Evolutionary conservation across 306 rosid species (phyloP).

Genomic region (Acacia acuminata): DNA sequence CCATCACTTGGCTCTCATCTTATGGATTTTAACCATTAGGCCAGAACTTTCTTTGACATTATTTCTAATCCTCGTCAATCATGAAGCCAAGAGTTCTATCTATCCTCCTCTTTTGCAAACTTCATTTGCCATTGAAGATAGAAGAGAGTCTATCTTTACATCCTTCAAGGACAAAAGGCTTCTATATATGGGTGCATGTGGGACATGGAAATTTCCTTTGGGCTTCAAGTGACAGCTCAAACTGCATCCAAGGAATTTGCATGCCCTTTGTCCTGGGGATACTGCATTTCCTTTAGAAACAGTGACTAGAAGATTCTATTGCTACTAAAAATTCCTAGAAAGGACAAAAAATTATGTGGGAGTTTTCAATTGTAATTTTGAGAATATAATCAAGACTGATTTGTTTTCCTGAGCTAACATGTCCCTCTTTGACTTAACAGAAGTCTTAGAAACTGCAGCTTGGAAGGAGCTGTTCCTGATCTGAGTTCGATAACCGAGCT

Average conservation of each 20-base stretch:
- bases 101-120: slow-evolving; percentile 6
- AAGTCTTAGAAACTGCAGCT: slow-evolving; percentile 83
- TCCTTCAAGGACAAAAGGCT: slow-evolving; percentile 7
- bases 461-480: slow-evolving; percentile 83
- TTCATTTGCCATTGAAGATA: slow-evolving; percentile 12
- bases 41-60: background rate
- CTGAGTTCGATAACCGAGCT: slow-evolving; percentile 56
- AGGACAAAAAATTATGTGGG: background rate
- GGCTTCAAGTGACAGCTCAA: slow-evolving; percentile 24
- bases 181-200: slow-evolving; percentile 12
- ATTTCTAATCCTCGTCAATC: slow-evolving; percentile 3
- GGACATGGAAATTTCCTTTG: background rate
- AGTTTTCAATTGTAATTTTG: slow-evolving; percentile 14
- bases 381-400: slow-evolving; percentile 3
- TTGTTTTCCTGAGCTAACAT: slow-evolving; percentile 27
- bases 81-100: background rate
- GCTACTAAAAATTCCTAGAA: background rate
- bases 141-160: background rate
- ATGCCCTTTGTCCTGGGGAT: background rate
- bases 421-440: slow-evolving; percentile 53
- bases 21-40: background rate
- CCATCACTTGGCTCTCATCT: background rate
- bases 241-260: background rate
- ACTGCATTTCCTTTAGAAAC: background rate
- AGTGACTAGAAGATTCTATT: background rate